A percentile compares a stretch with the other conserved stretches of the same genome.
Evolutionary conservation across 2,329 filamentous ascomycete species (phyloP).

Genomic region (Seiridium unicorne): DNA sequence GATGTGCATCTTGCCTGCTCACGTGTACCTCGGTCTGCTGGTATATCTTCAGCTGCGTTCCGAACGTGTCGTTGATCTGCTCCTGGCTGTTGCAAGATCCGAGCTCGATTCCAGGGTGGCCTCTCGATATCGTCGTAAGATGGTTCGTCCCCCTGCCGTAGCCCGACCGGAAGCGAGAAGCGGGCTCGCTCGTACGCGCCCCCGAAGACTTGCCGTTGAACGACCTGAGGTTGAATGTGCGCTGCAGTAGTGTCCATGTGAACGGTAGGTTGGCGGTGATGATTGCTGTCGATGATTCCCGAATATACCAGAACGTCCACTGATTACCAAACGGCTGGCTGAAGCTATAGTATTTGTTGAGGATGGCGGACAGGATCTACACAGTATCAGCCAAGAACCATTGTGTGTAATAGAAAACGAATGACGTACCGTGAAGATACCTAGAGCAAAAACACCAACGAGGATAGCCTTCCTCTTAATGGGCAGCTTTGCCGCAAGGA

Average conservation of each 20-base stretch:
- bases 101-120: neutral
- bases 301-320: constrained; percentile 45
- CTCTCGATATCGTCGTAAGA: neutral
- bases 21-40: constrained; percentile 6
- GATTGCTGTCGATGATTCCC: constrained; percentile 43
- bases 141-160: constrained; percentile 1
- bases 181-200: neutral
- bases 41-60: constrained; percentile 6
- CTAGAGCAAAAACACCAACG: constrained; percentile 42
- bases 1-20: neutral
- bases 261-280: constrained; percentile 42
- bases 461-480: constrained; percentile 53
- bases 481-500: constrained; percentile 48
- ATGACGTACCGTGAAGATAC: constrained; percentile 41
- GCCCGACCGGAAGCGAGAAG: neutral
- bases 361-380: constrained; percentile 48
- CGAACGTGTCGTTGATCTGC: constrained; percentile 3
- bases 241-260: constrained; percentile 28
- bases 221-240: neutral
- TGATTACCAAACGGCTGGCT: constrained; percentile 33
- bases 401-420: neutral
- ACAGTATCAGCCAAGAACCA: neutral
- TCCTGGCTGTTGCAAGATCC: neutral
- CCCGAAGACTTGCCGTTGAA: constrained; percentile 7
- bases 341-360: constrained; percentile 46